Evolutionary conservation across 2,329 filamentous ascomycete genomes (phyloP).

Genomic region (Paraphaeosphaeria minitans): DNA sequence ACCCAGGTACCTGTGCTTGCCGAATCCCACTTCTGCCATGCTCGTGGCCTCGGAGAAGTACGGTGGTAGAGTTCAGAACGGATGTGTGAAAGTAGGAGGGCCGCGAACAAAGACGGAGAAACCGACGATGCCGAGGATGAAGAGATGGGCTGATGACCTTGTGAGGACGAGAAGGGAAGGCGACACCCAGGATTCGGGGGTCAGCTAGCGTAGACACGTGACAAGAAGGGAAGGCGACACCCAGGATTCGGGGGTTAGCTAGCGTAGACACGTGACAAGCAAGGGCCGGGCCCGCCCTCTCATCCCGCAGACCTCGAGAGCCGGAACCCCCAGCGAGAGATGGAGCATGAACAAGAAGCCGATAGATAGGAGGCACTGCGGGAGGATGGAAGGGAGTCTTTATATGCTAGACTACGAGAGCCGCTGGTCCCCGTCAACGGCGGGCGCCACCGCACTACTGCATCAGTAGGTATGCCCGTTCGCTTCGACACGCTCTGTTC

Average conservation of each 20-base stretch:
- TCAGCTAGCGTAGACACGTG: conserved; percentile 1
- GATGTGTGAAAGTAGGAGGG: neutral
- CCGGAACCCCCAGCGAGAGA: neutral
- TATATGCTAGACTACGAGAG: neutral
- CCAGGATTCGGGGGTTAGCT: neutral
- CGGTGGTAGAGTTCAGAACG: neutral
- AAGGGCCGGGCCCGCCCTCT: no score
- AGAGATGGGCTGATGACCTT: neutral
- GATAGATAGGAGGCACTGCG: neutral
- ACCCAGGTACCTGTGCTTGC: no score
- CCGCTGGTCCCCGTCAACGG: neutral
- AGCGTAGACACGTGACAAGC: neutral
- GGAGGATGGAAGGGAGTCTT: neutral
- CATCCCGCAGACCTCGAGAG: neutral
- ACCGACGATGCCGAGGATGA: neutral
- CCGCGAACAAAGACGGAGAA: neutral
- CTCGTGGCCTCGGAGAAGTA: neutral
- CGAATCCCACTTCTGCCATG: no score
- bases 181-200: neutral
- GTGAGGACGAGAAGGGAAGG: neutral
- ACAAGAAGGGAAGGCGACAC: neutral
- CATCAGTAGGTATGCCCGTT: neutral
- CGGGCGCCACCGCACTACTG: neutral
- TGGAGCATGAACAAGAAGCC: neutral
- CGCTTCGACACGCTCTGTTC: conserved; percentile 3